phyloP scores from a whole-genome alignment of 2,329 filamentous ascomycete genomes.

The Fusarium sp. region DNA sequence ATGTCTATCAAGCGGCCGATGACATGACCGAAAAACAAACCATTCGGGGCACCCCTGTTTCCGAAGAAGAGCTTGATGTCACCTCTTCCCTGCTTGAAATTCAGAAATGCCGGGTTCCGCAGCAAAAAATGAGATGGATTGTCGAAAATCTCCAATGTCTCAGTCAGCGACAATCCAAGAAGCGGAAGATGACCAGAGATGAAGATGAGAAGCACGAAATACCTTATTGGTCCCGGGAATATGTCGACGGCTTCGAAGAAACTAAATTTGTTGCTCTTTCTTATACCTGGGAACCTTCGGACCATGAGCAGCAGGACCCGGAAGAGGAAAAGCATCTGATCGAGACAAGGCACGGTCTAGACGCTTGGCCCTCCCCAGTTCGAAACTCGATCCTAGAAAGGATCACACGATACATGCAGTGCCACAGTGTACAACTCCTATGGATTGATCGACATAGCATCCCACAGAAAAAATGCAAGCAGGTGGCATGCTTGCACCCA shows the following conservation, averaged over 20 bases:
- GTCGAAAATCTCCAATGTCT: conserved; percentile 42
- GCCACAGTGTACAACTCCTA: conserved; percentile 33
- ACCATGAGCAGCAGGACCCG: conserved; percentile 15
- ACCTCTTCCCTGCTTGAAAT: conserved; percentile 19
- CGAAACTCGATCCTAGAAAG: conserved; percentile 47
- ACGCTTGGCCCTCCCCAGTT: conserved; percentile 34
- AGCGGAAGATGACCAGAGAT: conserved; percentile 1
- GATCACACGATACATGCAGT: conserved; percentile 45
- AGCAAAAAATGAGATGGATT: conserved; percentile 44
- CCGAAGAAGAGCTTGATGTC: background rate
- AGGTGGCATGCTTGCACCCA: conserved; percentile 24
- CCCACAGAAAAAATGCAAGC: conserved; percentile 42
- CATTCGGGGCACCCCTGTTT: background rate
- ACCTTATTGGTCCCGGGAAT: conserved; percentile 28
- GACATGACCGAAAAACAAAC: conserved; percentile 8
- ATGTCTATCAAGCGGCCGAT: background rate
- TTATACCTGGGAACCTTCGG: conserved; percentile 38
- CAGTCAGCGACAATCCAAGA: conserved; percentile 3
- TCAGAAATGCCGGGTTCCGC: conserved; percentile 19
- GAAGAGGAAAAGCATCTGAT: conserved; percentile 16
- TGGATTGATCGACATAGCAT: conserved; percentile 52
- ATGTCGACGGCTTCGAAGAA: conserved; percentile 23
- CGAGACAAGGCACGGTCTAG: conserved; percentile 9
- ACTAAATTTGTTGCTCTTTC: conserved; percentile 28
- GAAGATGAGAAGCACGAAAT: background rate